phyloP scores from a whole-genome alignment of 441 rosid genomes.

The Pelargonium australe region DNA sequence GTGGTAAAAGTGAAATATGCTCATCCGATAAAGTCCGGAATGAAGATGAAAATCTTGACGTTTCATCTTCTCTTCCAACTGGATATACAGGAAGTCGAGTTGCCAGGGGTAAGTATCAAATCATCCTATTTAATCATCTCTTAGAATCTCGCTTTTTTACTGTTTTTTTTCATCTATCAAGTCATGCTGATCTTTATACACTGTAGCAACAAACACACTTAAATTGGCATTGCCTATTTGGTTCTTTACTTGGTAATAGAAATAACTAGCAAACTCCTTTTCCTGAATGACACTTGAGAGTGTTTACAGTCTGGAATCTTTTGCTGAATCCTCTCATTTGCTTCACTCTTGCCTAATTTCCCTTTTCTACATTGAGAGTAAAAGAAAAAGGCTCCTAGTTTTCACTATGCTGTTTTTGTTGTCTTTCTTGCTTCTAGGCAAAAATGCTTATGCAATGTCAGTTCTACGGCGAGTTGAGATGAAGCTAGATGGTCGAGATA shows the following conservation, averaged over 20 bases:
- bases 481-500: slow-evolving; percentile 80
- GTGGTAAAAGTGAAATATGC: slow-evolving; percentile 32
- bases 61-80: slow-evolving; percentile 33
- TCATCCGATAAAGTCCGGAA: slow-evolving; percentile 33
- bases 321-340: too few species aligned
- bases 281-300: background rate
- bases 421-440: slow-evolving; percentile 40
- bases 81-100: slow-evolving; percentile 33
- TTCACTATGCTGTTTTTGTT: slow-evolving; percentile 10
- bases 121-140: slow-evolving; percentile 11
- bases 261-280: background rate
- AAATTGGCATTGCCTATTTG: too few species aligned
- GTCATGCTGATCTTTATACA: background rate
- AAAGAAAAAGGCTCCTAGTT: background rate
- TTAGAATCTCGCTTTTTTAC: slow-evolving; percentile 8
- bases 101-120: slow-evolving; percentile 53
- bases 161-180: background rate
- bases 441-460: slow-evolving; percentile 87
- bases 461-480: slow-evolving; percentile 73
- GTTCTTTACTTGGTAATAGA: background rate
- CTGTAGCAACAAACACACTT: background rate
- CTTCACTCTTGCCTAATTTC: too few species aligned
- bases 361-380: too few species aligned
- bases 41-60: slow-evolving; percentile 47
- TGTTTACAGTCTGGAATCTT: slow-evolving; percentile 5